Percentiles rank a stretch among this genome's conserved stretches.
These are phyloP conservation scores for Albophoma yamanashiensis DNA, from an alignment of 2,329 filamentous ascomycete species.

Conservation along the genomic window DNA sequence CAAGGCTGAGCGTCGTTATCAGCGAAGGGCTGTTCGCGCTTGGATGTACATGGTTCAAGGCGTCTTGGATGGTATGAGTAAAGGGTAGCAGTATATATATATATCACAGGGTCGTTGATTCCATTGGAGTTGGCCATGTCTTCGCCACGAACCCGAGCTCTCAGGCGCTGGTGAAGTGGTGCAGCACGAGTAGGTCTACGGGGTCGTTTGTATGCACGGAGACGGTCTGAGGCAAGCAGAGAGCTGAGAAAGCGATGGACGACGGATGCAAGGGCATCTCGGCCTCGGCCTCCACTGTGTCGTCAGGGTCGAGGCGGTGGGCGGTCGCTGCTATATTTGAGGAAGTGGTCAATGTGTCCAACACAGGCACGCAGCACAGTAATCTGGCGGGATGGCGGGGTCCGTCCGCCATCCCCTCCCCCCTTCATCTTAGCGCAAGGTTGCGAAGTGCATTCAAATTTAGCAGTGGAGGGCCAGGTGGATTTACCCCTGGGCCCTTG, in stretches of 20 bases:
- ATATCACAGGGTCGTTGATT: background rate
- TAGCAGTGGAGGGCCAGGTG: no score
- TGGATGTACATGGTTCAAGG: background rate
- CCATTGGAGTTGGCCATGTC: no score
- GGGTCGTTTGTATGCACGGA: no score
- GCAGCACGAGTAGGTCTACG: no score
- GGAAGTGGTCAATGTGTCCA: background rate
- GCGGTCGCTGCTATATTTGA: background rate
- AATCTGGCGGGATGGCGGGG: background rate
- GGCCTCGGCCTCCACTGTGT: background rate
- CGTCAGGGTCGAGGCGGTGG: no score
- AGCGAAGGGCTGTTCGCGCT: no score
- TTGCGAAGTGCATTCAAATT: background rate
- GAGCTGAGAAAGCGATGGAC: background rate
- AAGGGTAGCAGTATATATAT: background rate
- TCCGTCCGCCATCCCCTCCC: background rate
- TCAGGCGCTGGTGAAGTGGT: no score
- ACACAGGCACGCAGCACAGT: no score
- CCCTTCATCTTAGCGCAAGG: background rate
- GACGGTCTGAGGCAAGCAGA: no score
- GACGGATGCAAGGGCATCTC: background rate
- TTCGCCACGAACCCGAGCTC: no score
- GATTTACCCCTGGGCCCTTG: background rate
- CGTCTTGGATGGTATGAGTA: background rate
- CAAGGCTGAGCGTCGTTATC: background rate